These are phyloP conservation scores for Phoma herbarum DNA, from an alignment of 2,329 filamentous ascomycete species.

Conservation along the genomic window DNA sequence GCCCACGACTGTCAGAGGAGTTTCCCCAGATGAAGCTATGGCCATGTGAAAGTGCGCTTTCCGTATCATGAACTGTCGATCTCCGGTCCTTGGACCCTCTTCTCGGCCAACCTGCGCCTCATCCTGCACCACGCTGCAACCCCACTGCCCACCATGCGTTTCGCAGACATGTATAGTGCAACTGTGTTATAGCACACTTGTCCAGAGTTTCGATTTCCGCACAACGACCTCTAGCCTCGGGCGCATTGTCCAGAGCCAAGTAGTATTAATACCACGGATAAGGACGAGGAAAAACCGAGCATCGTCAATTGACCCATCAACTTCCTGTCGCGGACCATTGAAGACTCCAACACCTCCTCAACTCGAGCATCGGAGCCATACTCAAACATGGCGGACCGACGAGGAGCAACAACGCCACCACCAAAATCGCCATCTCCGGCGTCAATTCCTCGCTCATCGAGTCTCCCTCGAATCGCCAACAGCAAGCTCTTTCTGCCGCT, in stretches of 20 bases:
- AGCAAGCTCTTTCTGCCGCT: constrained; percentile 55
- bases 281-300: constrained; percentile 13
- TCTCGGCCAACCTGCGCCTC: constrained; percentile 32
- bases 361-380: background rate
- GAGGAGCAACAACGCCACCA: constrained; percentile 24
- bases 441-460: constrained; percentile 32
- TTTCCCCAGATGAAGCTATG: constrained; percentile 29
- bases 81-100: constrained; percentile 26
- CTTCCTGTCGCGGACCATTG: background rate
- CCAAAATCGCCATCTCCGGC: constrained; percentile 30
- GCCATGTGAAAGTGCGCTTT: constrained; percentile 20
- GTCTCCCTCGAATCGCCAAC: constrained; percentile 45
- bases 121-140: constrained; percentile 25
- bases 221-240: background rate
- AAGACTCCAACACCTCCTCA: background rate
- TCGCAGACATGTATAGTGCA: constrained; percentile 7
- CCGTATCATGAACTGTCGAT: constrained; percentile 28
- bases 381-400: constrained; percentile 31
- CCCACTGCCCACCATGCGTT: constrained; percentile 24
- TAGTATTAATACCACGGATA: constrained; percentile 5
- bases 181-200: constrained; percentile 8
- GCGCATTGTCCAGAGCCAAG: constrained; percentile 7
- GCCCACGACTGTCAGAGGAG: constrained; percentile 20
- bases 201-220: background rate
- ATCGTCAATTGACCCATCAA: background rate